phyloP scores from a whole-genome alignment of 108 stramenopile genomes.

The Skeletonema grethae region DNA sequence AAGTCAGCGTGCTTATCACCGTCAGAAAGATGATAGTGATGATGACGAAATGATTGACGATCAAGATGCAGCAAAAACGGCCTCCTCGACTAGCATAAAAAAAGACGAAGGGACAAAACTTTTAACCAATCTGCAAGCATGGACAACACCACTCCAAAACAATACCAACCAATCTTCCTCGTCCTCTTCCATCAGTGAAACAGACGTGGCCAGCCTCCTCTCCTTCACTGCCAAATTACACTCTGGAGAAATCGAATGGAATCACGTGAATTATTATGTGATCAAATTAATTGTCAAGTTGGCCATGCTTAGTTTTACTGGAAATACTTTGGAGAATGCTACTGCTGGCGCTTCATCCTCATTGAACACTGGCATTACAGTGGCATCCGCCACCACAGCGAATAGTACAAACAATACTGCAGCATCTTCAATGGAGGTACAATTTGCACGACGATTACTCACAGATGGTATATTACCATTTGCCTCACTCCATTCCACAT shows the following conservation, averaged over 20 bases:
- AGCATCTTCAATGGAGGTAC: constrained; percentile 2
- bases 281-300: background rate
- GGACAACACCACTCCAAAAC: background rate
- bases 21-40: background rate
- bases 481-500: constrained; percentile 9
- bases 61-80: no score
- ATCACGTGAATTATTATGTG: background rate
- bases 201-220: background rate
- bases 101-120: background rate
- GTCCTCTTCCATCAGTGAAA: background rate
- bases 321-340: background rate
- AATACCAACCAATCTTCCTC: background rate
- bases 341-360: no score
- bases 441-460: constrained; percentile 18
- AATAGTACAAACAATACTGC: background rate
- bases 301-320: background rate
- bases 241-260: background rate
- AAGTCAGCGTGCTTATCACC: background rate
- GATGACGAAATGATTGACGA: background rate
- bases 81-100: no score
- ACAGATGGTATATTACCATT: constrained; percentile 32
- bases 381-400: background rate
- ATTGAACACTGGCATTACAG: background rate
- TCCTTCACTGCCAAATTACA: background rate
- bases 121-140: background rate